A percentile compares a stretch with the other conserved stretches of the same genome.
Conservation (phyloP, 495 filamentous ascomycete species). For the Talaromyces thailandensis region DNA sequence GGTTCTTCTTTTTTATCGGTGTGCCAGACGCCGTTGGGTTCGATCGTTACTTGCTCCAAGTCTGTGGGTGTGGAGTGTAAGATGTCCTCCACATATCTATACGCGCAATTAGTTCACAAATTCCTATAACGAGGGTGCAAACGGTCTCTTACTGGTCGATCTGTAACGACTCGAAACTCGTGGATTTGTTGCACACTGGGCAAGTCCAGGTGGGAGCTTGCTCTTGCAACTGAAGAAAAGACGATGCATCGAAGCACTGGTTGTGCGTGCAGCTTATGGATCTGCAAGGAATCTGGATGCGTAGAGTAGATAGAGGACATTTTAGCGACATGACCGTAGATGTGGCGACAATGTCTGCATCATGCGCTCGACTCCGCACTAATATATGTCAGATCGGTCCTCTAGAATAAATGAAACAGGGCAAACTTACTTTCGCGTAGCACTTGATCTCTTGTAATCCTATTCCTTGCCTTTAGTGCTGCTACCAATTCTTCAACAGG, state of each 20-base stretch:
- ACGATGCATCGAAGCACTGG: conserved; percentile 91
- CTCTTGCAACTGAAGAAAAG: conserved; percentile 87
- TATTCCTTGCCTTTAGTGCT: conserved; percentile 53
- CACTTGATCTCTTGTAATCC: conserved; percentile 73
- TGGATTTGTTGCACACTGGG: conserved; percentile 79
- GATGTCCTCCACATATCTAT: conserved; percentile 86
- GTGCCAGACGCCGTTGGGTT: conserved; percentile 80
- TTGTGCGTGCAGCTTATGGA: conserved; percentile 77
- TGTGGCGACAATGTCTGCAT: conserved; percentile 80
- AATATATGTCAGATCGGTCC: conserved; percentile 9
- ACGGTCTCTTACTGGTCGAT: conserved; percentile 66
- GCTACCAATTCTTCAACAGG: conserved; percentile 65
- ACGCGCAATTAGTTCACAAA: conserved; percentile 2
- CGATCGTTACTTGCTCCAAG: conserved; percentile 79
- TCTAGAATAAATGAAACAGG: not conserved
- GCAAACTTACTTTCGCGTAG: conserved; percentile 67
- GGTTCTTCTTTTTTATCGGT: conserved; percentile 24
- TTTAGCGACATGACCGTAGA: conserved; percentile 84
- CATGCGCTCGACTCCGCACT: conserved; percentile 77
- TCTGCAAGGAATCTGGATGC: conserved; percentile 72
- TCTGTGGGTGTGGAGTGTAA: conserved; percentile 57
- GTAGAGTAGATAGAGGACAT: conserved; percentile 79
- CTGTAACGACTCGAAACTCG: conserved; percentile 70
- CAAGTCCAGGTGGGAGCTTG: conserved; percentile 94
- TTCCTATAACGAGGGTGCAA: not conserved